Conservation (phyloP, 768 basidiomycete species). For the Rhizopogon vesiculosus region DNA sequence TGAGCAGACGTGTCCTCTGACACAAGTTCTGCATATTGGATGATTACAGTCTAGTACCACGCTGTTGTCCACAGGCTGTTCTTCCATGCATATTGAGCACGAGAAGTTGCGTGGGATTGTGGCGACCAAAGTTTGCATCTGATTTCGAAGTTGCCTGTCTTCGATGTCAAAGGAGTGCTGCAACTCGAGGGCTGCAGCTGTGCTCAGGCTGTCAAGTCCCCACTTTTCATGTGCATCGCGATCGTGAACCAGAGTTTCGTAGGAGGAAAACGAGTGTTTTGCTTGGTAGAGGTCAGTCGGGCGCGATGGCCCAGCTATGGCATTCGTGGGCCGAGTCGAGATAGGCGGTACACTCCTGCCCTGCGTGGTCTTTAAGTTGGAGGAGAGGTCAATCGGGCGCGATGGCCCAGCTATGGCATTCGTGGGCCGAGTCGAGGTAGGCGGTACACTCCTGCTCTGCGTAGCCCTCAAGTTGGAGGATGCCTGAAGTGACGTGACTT, state of each 20-base stretch:
- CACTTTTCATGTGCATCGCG: conserved; percentile 4
- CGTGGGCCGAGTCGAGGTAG: conserved; percentile 6
- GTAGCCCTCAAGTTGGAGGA: background rate
- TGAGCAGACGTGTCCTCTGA: conserved; percentile 35
- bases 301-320: conserved; percentile 14
- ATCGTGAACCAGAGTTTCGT: conserved; percentile 8
- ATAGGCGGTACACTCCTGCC: background rate
- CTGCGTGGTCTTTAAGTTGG: background rate
- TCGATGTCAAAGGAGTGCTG: conserved; percentile 39
- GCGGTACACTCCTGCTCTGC: background rate
- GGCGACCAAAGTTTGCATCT: conserved; percentile 26
- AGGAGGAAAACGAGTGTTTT: conserved; percentile 22
- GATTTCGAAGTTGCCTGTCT: conserved; percentile 29
- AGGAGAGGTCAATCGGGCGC: too few relatives aligned
- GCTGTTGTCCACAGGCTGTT: conserved; percentile 35
- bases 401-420: conserved; percentile 19
- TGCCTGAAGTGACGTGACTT: background rate
- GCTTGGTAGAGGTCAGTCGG: background rate
- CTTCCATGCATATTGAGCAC: conserved; percentile 57
- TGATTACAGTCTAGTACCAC: conserved; percentile 48
- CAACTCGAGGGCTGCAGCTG: conserved; percentile 20
- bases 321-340: conserved; percentile 11
- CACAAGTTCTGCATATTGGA: conserved; percentile 49
- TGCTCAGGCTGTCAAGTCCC: conserved; percentile 7
- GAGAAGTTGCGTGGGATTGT: conserved; percentile 34